Conservation (phyloP, 2,329 filamentous ascomycete species). For the Arthrobotrys iridis region DNA sequence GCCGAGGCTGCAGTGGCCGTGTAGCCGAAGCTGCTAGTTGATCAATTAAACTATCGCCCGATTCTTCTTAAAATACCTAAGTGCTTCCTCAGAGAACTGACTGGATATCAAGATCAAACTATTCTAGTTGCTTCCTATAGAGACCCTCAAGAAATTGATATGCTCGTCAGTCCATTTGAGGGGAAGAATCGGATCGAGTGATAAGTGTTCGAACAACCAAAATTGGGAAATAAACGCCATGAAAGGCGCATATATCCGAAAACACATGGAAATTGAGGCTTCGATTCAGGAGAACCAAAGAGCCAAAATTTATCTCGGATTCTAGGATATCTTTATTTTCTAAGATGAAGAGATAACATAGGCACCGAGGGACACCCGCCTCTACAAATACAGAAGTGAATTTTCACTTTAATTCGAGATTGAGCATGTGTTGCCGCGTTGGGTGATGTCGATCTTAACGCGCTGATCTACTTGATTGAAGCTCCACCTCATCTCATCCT, state of each 20-base stretch:
- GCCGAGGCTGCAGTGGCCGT: no score
- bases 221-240: background rate
- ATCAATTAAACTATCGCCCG: background rate
- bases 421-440: background rate
- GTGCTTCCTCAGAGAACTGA: no score
- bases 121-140: no score
- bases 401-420: background rate
- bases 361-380: no score
- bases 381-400: background rate
- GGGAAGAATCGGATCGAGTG: background rate
- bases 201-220: no score
- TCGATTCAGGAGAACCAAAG: background rate
- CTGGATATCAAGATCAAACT: no score
- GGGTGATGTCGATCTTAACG: background rate
- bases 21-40: no score
- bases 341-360: no score
- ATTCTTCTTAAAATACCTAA: background rate
- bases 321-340: no score
- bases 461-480: background rate
- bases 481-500: conserved; percentile 1
- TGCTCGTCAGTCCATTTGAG: background rate
- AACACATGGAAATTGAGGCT: background rate
- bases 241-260: conserved; percentile 13
- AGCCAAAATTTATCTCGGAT: no score
- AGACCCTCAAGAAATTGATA: no score